Percentiles rank a stretch among this genome's conserved stretches.
Conservation (phyloP, 768 basidiomycete genomes). For the Clitopilus hobsonii region DNA sequence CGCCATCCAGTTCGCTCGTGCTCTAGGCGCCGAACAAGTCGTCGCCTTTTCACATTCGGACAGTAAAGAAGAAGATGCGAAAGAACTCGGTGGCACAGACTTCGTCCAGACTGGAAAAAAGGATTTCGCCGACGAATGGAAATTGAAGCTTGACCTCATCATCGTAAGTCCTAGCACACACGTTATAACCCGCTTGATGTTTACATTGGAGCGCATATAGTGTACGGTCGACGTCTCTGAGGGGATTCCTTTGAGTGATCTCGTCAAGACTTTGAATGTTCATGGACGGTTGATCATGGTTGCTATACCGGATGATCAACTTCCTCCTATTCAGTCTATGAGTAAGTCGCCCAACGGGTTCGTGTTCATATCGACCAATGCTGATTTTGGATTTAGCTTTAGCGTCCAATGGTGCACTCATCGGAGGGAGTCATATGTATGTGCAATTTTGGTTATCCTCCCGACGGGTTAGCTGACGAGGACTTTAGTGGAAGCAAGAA, state of each 20-base stretch:
- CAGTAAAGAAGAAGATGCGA: slow-evolving; percentile 50
- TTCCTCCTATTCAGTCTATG: slow-evolving; percentile 30
- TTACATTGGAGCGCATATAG: slow-evolving; percentile 10
- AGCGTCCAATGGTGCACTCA: slow-evolving; percentile 16
- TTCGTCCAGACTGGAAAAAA: slow-evolving; percentile 43
- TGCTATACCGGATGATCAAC: slow-evolving; percentile 45
- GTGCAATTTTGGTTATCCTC: background rate
- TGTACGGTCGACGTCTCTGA: slow-evolving; percentile 23
- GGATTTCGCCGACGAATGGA: slow-evolving; percentile 30
- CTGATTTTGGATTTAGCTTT: slow-evolving; percentile 13
- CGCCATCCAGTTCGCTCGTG: slow-evolving; percentile 32
- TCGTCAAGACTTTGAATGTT: slow-evolving; percentile 41
- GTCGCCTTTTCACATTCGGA: slow-evolving; percentile 53
- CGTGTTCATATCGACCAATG: slow-evolving; percentile 12
- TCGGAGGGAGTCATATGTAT: slow-evolving; percentile 27
- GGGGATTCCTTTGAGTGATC: slow-evolving; percentile 24
- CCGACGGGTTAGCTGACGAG: slow-evolving; percentile 9
- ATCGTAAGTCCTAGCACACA: slow-evolving; percentile 24
- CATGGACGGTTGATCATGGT: slow-evolving; percentile 56
- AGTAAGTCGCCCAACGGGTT: slow-evolving; percentile 19
- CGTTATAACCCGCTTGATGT: background rate
- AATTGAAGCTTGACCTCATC: slow-evolving; percentile 46
- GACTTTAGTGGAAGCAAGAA: slow-evolving; percentile 50
- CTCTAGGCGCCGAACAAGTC: slow-evolving; percentile 50
- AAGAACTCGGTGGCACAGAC: slow-evolving; percentile 51